Base-by-base conservation (phyloP, 306 rosid genomes). In the Acmispon strigosus region DNA sequence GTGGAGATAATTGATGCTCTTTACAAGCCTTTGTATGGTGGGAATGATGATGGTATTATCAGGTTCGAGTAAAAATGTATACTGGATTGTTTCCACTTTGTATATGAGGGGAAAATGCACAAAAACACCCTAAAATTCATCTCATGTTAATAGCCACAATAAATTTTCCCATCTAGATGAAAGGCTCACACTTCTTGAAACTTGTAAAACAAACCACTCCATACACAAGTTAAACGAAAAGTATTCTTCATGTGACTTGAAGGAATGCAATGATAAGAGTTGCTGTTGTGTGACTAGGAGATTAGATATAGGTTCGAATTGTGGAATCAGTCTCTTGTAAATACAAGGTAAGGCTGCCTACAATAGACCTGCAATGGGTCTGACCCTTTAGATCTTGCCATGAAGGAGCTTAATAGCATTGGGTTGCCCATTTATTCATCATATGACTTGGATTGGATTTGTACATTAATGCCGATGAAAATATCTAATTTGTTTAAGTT, bases 1-100 rank as follows among this genome's bases (percentile, higher is more conserved):
- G 67, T 77, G 73, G 98, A 94, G 83, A 90, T 90, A 82, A 87
- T 90, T 82, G 95, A 94, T 74, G 84, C 90, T 81, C 81, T 94
- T n/a, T 94, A 67, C 83, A 89, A 89, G 85, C 97, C 96, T 70
- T 70, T 74, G 87, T 88, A 74, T 65, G 45, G 84, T 73, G 96
- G 86, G 54, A 80, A 50, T 5, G 97, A 90, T 79, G 95, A 85
- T 77, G 98, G 98, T 55, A 94, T 94, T 41, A 89, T 94, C 80
- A 90, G 96, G 98, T 90, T 54, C 8, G 72, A 62, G 22, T 62
- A 42, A 72, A 60, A 41, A 47, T 37, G 15, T 75, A 81, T 63
- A 56, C 59, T 51, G 58, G 20, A 15, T 42, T 61, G 4, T 53
- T 48, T 3, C 24, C 22, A 12, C 56, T 71, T 72, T 48, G 47